phyloP scores from a whole-genome alignment of 2,329 filamentous ascomycete species.

The Hirsutella minnesotensis region DNA sequence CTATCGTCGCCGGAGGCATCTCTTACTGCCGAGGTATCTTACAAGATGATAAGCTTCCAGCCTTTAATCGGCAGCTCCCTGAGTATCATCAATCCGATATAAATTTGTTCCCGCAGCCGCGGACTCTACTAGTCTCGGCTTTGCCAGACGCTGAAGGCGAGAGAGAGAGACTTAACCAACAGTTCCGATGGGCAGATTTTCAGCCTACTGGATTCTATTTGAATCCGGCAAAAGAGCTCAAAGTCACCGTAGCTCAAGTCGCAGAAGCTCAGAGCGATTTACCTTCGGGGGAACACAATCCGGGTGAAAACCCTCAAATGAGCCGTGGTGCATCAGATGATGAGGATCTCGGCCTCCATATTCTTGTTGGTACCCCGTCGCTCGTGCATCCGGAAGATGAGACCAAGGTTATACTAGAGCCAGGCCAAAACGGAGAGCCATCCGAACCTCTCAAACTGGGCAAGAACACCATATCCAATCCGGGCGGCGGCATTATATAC shows the following conservation, averaged over 20 bases:
- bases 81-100: not conserved
- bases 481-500: constrained; percentile 3
- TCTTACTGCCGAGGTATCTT: too few relatives aligned
- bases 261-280: too few relatives aligned
- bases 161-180: not conserved
- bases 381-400: not conserved
- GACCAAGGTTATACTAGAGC: not conserved
- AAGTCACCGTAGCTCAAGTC: not conserved
- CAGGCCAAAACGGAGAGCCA: too few relatives aligned
- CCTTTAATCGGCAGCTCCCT: too few relatives aligned
- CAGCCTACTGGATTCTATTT: constrained; percentile 3
- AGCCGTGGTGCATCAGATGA: too few relatives aligned
- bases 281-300: too few relatives aligned
- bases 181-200: constrained; percentile 2
- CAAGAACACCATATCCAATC: not conserved
- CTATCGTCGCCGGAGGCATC: too few relatives aligned
- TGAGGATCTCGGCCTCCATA: too few relatives aligned
- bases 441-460: not conserved
- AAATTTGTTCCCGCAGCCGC: not conserved
- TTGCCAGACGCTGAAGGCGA: not conserved
- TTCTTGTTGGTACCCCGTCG: constrained; percentile 1
- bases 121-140: not conserved
- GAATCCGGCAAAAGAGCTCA: not conserved
- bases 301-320: not conserved
- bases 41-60: too few relatives aligned